Conservation (phyloP, 495 filamentous ascomycete species). For the Penicillium waksmanii region DNA sequence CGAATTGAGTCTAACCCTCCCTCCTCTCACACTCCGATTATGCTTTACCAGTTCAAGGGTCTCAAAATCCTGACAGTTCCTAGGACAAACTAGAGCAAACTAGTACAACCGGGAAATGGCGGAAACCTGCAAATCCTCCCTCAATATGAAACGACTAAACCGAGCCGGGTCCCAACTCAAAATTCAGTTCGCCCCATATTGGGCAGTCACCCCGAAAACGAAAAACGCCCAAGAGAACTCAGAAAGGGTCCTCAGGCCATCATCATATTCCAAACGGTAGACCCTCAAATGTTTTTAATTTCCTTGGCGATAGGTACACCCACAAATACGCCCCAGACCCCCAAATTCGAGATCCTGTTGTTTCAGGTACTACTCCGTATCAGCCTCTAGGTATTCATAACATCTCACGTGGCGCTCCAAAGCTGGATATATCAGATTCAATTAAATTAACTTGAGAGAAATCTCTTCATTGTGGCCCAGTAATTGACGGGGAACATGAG, state of each 20-base stretch:
- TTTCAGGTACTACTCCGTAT: not conserved
- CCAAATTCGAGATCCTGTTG: not conserved
- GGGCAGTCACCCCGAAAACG: not conserved
- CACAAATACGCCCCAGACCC: not conserved
- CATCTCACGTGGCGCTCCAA: not conserved
- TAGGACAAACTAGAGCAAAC: not conserved
- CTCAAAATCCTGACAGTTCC: not conserved
- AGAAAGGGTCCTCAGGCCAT: not conserved
- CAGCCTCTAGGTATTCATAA: not conserved
- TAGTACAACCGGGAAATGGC: not conserved
- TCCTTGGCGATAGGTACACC: no score
- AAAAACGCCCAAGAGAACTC: not conserved
- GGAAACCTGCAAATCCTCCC: not conserved
- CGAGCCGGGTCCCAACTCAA: slow-evolving; percentile 1
- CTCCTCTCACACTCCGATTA: not conserved
- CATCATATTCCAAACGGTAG: not conserved
- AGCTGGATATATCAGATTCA: not conserved
- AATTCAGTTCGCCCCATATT: slow-evolving; percentile 4
- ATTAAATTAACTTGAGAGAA: not conserved
- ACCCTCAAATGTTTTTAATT: no score
- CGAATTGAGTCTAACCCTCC: not conserved
- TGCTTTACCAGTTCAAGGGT: not conserved
- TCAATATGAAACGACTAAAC: not conserved
- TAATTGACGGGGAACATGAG: not conserved
- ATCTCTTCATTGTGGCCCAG: not conserved